Conservation (phyloP, 2,329 filamentous ascomycete species). For the Aspergillus terreus region DNA sequence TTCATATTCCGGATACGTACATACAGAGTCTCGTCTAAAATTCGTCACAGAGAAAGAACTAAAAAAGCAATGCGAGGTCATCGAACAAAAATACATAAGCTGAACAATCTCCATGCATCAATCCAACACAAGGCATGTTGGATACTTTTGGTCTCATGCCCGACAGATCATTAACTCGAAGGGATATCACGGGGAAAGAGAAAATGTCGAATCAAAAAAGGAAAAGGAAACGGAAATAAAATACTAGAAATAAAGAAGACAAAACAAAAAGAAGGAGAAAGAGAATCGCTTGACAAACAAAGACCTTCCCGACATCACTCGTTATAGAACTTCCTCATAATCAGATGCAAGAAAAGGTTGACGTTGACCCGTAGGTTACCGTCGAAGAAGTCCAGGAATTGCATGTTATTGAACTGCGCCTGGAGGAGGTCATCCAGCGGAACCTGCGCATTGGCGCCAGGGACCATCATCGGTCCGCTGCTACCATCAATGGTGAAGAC, state of each 20-base stretch:
- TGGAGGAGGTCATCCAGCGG: slow-evolving; percentile 91
- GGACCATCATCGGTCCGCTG: slow-evolving; percentile 90
- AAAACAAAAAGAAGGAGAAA: slow-evolving; percentile 7
- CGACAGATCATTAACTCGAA: slow-evolving; percentile 10
- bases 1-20: slow-evolving; percentile 15
- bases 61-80: neutral
- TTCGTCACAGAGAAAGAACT: slow-evolving; percentile 14
- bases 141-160: slow-evolving; percentile 8
- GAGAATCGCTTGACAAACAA: neutral
- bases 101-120: slow-evolving; percentile 1
- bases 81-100: slow-evolving; percentile 1
- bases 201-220: slow-evolving; percentile 8
- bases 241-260: slow-evolving; percentile 6
- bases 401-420: slow-evolving; percentile 94
- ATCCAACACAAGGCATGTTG: slow-evolving; percentile 3
- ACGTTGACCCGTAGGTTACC: slow-evolving; percentile 86
- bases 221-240: slow-evolving; percentile 1
- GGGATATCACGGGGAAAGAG: slow-evolving; percentile 9
- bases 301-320: slow-evolving; percentile 29
- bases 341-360: slow-evolving; percentile 89
- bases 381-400: slow-evolving; percentile 94
- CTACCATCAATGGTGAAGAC: slow-evolving; percentile 90
- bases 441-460: slow-evolving; percentile 82
- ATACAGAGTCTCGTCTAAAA: slow-evolving; percentile 20
- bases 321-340: slow-evolving; percentile 98